Evolutionary conservation across 1,139 yeast genomes (phyloP), one percentile per base, ranked within the genome.

Genomic region (Debaryomyces coudertii): DNA sequence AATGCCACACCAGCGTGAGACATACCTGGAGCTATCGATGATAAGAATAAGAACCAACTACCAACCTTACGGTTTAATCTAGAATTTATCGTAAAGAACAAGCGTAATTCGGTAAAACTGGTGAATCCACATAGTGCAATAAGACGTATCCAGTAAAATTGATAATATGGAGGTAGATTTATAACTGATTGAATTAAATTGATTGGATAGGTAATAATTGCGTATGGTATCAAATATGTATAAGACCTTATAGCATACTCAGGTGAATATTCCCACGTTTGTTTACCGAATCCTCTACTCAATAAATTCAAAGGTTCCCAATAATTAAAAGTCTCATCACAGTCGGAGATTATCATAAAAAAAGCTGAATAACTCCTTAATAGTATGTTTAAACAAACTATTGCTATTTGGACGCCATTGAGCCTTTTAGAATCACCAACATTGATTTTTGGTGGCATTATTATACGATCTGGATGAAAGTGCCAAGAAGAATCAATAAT

Each of bases 241-340:
- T 95, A 92, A 6, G 96, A 88, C 52, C 98, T 71, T 44, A 92
- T 90, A 15, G 96, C 90, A 60, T 80, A 90, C 46, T 79, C 88
- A 0, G 98, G 97, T 0, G 97, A 89, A 63, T 92, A 92, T 60
- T 92, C 98, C 98, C 97, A 92, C 0, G 98, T 92, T 64, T 90
- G 90, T 55, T 90, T 87, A 2, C 98, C 99, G 63, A 88, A 90
- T 2, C 86, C 87, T 53, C 96, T 79, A 2, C 86, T 68, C 31
- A 92, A 58, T 45, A 87, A 74, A 61, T 92, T 93, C 48, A 92
- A 71, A 0, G 99, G 97, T 55, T 92, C 99, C 93, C 92, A 90
- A 66, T 89, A 92, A 60, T 92, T 92, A 76, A 81, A 92, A 31
- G 82, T 77, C 62, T 87, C 95, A 63, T 90, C 97, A 62, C 96